Base-by-base conservation (phyloP, 345 rosid genomes). In the Pugionium cornutum region DNA sequence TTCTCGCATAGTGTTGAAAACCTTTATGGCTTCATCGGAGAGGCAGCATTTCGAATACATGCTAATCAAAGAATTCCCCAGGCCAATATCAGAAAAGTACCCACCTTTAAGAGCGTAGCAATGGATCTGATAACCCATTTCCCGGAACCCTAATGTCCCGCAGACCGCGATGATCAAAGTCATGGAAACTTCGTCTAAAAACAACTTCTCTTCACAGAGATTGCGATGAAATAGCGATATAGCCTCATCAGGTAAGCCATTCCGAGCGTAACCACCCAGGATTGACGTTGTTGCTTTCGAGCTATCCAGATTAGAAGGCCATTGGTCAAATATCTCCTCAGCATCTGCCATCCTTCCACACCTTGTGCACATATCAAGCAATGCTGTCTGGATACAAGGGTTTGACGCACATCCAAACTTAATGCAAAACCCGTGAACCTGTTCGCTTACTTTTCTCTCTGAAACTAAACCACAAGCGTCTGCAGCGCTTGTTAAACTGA, bases 321-420 rank as follows among this genome's bases (percentile, higher is more conserved):
- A 80, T 26, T 45, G 76, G 6, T 27, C 46, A 65, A 79, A 84
- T 75, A 92, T 83, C 74, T 80, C 83, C 49, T 83, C 83, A 33
- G 96, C 96, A 78, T 86, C 95, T 1, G 25, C 68, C 85, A 86
- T 86, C 67, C 96, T 82, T 62, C 82, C 95, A 75, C 96, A 92
- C 78, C 83, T 82, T 43, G 83, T 69, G 77, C 83, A 86, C 95
- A 87, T 89, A 74, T 92, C 89, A 53, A 89, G 74, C 78, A 92
- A 73, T 37, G 92, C 89, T 37, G 88, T 77, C 56, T 82, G 84
- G 61, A 87, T 82, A 69, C 53, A 76, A 77, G 67, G 76, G 78
- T 86, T 89, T 31, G 78, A 80, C 69, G 59, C 68, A 39, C 49
- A 76, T 75, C 95, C 92, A 54, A 79, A 83, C 85, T 89, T 92